Conservation (phyloP, 2,329 filamentous ascomycete genomes). For the Fusarium mexicanum region DNA sequence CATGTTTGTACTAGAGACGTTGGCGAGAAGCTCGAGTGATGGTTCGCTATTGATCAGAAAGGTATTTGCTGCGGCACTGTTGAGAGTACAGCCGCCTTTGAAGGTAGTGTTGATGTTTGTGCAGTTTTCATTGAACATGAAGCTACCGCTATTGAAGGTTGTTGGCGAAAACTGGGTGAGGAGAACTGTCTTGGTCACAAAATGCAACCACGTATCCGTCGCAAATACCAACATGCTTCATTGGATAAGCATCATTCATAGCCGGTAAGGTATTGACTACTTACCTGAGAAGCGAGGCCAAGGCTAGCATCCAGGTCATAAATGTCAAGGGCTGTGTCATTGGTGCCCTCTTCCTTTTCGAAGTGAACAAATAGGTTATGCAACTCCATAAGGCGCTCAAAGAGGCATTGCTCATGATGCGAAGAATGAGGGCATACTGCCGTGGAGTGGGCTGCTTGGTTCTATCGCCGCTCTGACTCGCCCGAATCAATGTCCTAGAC, state of each 20-base stretch:
- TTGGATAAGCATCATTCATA: neutral
- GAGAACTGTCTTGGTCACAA: neutral
- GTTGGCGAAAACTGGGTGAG: neutral
- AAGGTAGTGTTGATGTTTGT: neutral
- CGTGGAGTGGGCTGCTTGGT: neutral
- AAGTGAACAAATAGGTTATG: neutral
- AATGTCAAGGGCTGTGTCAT: neutral
- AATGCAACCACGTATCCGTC: neutral
- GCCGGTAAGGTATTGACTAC: neutral
- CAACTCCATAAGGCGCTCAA: neutral
- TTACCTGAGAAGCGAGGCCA: neutral
- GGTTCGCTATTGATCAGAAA: neutral
- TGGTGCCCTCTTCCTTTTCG: neutral
- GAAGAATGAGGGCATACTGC: neutral
- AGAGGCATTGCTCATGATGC: neutral
- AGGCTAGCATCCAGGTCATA: neutral
- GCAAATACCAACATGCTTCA: neutral
- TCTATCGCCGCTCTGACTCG: neutral
- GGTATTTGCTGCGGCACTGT: neutral
- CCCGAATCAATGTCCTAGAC: neutral
- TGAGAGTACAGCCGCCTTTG: neutral
- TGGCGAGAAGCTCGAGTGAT: neutral
- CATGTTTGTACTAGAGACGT: neutral
- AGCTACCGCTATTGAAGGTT: neutral
- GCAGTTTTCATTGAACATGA: neutral